Evolutionary conservation across 805 yeast species (phyloP).

Genomic region (Yamadazyma endophytica): DNA sequence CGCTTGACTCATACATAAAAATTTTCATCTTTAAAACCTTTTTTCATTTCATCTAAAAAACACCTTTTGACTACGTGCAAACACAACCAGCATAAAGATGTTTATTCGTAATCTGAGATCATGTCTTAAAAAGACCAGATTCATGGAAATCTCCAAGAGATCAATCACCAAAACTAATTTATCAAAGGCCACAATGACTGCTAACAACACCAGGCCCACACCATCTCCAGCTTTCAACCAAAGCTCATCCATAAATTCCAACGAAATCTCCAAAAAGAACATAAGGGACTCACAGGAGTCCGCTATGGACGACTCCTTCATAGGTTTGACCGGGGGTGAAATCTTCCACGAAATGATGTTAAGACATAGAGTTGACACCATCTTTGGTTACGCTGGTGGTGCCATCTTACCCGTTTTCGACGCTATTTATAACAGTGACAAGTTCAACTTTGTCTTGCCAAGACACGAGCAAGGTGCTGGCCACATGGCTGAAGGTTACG

Average conservation of each 20-base stretch:
- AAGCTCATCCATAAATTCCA: constrained; percentile 1
- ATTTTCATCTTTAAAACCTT: too few species aligned
- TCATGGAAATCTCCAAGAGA: too few species aligned
- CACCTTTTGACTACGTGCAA: too few species aligned
- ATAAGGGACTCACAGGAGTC: constrained; percentile 13
- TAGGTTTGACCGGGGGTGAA: constrained; percentile 97
- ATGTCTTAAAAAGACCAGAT: constrained; percentile 4
- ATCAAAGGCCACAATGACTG: constrained; percentile 23
- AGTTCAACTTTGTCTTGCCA: constrained; percentile 88
- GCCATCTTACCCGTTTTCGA: constrained; percentile 97
- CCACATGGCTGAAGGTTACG: constrained; percentile 99
- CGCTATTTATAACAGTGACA: constrained; percentile 87
- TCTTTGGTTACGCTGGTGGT: constrained; percentile 98
- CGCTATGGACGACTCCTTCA: constrained; percentile 76
- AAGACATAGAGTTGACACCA: constrained; percentile 90
- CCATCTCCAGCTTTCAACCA: constrained; percentile 54
- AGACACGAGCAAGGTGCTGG: constrained; percentile 99
- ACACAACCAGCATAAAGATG: too few species aligned
- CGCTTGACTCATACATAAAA: too few species aligned
- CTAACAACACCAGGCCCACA: constrained; percentile 29
- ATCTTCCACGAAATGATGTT: constrained; percentile 99
- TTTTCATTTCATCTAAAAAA: too few species aligned
- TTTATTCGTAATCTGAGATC: constrained; percentile 17
- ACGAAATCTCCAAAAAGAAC: constrained; percentile 9
- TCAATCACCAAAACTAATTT: constrained; percentile 10